These are phyloP conservation scores for Chloranthus sessilifolius DNA, from an alignment of 164 flowering plant species.

Conservation along the genomic window DNA sequence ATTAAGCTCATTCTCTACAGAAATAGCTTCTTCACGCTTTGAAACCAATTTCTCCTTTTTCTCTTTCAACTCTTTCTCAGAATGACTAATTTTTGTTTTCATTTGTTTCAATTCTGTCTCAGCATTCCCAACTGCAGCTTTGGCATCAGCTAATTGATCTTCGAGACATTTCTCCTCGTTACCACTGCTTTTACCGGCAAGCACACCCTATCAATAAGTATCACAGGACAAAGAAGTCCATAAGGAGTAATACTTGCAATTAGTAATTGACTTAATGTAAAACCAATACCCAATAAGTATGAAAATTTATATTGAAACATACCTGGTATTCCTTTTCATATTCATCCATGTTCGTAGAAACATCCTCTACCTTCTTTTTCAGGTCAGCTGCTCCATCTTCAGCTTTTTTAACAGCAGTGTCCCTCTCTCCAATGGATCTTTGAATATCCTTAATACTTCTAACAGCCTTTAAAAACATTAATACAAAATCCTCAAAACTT, in stretches of 20 bases:
- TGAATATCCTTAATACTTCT: slow-evolving; percentile 63
- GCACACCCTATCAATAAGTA: slow-evolving; percentile 53
- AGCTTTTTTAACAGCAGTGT: slow-evolving; percentile 57
- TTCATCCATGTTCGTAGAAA: slow-evolving; percentile 66
- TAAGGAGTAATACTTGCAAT: background rate
- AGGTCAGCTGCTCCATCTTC: slow-evolving; percentile 93
- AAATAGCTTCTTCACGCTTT: slow-evolving; percentile 72
- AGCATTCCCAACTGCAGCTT: slow-evolving; percentile 79
- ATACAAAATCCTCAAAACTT: slow-evolving; percentile 1
- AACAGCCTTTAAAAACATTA: slow-evolving; percentile 40
- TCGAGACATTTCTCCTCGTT: slow-evolving; percentile 95
- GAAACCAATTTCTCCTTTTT: slow-evolving; percentile 56
- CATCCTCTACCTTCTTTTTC: slow-evolving; percentile 50
- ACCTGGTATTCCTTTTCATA: slow-evolving; percentile 90
- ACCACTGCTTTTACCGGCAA: slow-evolving; percentile 93
- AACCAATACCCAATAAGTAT: background rate
- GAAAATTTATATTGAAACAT: too few species aligned
- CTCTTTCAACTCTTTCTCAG: slow-evolving; percentile 79
- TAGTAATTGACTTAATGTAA: too few species aligned
- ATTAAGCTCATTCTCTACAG: slow-evolving; percentile 69
- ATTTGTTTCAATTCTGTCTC: slow-evolving; percentile 85
- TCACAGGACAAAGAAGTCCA: background rate
- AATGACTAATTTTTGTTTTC: slow-evolving; percentile 67
- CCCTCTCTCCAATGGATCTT: slow-evolving; percentile 61
- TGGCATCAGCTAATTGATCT: slow-evolving; percentile 91